A percentile compares a stretch with the other conserved stretches of the same genome.
phyloP scores from a whole-genome alignment of 1,284 basidiomycete genomes.

The Cutaneotrichosporon spelunceum region DNA sequence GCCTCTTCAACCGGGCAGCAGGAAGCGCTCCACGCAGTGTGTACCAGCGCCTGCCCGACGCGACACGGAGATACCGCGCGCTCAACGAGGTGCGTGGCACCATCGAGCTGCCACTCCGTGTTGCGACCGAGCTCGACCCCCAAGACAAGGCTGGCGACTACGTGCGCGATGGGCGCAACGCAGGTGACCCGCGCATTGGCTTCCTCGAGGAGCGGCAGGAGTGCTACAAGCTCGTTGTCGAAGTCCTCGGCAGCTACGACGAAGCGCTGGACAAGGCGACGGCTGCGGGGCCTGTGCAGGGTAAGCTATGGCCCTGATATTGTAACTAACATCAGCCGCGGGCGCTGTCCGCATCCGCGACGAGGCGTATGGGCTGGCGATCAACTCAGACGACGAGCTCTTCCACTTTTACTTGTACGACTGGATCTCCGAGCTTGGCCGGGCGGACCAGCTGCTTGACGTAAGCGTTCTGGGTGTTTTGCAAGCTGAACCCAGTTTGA shows the following conservation, averaged over 20 bases:
- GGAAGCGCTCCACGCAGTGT: conserved; percentile 67
- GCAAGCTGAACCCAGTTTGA: conserved; percentile 32
- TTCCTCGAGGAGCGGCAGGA: conserved; percentile 63
- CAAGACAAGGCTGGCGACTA: conserved; percentile 73
- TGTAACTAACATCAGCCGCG: conserved; percentile 4
- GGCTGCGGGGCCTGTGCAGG: conserved; percentile 9
- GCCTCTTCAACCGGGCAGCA: conserved; percentile 75
- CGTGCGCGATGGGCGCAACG: conserved; percentile 65
- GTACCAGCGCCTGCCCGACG: conserved; percentile 76
- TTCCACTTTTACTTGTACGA: conserved; percentile 95
- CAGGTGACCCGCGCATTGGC: conserved; percentile 60
- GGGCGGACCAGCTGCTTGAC: conserved; percentile 86
- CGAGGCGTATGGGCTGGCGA: conserved; percentile 59
- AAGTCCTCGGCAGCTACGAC: conserved; percentile 77
- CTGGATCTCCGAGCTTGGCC: conserved; percentile 75
- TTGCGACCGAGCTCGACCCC: conserved; percentile 75
- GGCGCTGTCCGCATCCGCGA: conserved; percentile 40
- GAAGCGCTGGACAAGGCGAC: conserved; percentile 49
- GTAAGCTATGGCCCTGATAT: conserved; percentile 23
- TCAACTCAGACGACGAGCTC: conserved; percentile 79
- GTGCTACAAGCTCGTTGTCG: conserved; percentile 79
- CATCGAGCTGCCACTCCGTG: conserved; percentile 78
- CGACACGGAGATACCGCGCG: conserved; percentile 80
- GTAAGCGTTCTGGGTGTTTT: conserved; percentile 53
- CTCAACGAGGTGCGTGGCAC: conserved; percentile 65